These are phyloP conservation scores for Dalbergia cultrata DNA, from an alignment of 306 rosid genomes.

Conservation along the genomic window DNA sequence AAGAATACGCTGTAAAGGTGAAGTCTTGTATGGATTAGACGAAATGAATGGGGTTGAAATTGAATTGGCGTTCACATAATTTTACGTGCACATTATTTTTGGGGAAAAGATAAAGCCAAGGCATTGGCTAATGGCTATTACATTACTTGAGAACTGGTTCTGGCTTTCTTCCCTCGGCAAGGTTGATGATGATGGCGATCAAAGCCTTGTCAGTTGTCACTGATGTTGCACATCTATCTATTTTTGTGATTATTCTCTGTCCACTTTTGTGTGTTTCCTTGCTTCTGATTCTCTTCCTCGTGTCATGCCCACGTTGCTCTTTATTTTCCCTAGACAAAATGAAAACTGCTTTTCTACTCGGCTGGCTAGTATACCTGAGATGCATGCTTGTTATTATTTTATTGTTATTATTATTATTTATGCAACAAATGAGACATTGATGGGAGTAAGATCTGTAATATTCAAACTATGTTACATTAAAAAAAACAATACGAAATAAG, in stretches of 20 bases:
- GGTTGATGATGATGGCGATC: background rate
- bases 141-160: slow-evolving; percentile 50
- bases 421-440: no score
- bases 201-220: slow-evolving; percentile 16
- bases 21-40: slow-evolving; percentile 25
- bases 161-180: background rate
- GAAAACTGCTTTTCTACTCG: background rate
- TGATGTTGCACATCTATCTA: background rate
- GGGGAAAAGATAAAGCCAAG: slow-evolving; percentile 55
- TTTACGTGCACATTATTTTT: no score
- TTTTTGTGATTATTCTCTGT: background rate
- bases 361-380: background rate
- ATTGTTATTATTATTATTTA: no score
- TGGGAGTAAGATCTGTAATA: background rate
- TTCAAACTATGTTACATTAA: no score
- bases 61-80: no score
- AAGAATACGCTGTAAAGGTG: slow-evolving; percentile 48
- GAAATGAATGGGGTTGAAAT: no score
- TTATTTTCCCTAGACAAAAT: slow-evolving; percentile 3
- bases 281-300: background rate
- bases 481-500: no score
- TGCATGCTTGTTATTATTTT: no score
- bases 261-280: background rate
- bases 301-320: background rate
- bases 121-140: slow-evolving; percentile 44